phyloP scores from a whole-genome alignment of 2,329 filamentous ascomycete genomes.

The Ilyonectria destructans region DNA sequence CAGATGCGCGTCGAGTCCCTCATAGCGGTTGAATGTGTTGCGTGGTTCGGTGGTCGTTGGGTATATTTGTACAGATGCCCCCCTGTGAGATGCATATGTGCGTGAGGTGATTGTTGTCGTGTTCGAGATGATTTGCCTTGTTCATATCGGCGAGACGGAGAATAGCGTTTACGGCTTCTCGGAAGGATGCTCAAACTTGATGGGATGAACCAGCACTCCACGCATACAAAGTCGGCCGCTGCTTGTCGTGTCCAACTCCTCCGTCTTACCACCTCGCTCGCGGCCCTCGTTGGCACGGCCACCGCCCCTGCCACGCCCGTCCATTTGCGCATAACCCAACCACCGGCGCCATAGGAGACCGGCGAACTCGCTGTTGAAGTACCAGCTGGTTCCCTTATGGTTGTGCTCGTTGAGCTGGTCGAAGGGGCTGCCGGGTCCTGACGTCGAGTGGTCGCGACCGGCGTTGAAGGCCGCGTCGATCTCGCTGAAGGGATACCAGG shows the following conservation, averaged over 20 bases:
- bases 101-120: conserved; percentile 49
- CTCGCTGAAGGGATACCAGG: conserved; percentile 77
- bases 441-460: conserved; percentile 77
- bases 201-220: conserved; percentile 85
- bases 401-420: conserved; percentile 83
- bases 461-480: conserved; percentile 86
- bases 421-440: conserved; percentile 78
- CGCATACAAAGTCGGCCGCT: conserved; percentile 83
- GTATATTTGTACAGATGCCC: conserved; percentile 52
- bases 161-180: conserved; percentile 53
- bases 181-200: conserved; percentile 77
- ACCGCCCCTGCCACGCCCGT: conserved; percentile 65
- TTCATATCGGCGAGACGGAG: conserved; percentile 47
- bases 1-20: conserved; percentile 45
- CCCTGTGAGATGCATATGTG: conserved; percentile 51
- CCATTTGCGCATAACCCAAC: conserved; percentile 74
- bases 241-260: conserved; percentile 62
- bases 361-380: conserved; percentile 86
- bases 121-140: conserved; percentile 47
- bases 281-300: conserved; percentile 65
- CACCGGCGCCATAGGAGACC: conserved; percentile 85
- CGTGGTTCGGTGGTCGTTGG: conserved; percentile 44
- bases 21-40: conserved; percentile 45
- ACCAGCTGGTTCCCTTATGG: conserved; percentile 87
- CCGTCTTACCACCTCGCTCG: conserved; percentile 67